A percentile compares a stretch with the other conserved stretches of the same genome.
Evolutionary conservation across 2,329 filamentous ascomycete species (phyloP).

Genomic region (Colletotrichum simmondsii): DNA sequence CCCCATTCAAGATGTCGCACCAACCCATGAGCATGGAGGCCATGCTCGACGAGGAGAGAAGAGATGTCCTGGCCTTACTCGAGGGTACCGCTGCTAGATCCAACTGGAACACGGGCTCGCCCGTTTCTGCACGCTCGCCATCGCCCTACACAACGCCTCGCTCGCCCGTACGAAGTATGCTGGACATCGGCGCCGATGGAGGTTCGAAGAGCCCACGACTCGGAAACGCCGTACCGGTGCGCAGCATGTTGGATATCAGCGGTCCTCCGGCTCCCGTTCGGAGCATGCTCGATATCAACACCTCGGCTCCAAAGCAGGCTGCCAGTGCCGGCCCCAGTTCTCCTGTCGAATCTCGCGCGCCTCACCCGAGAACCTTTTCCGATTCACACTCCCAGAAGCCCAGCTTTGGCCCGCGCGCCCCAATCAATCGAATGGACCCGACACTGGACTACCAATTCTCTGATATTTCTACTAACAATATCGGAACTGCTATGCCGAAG

Average conservation of each 20-base stretch:
- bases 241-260: constrained; percentile 74
- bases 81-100: constrained; percentile 57
- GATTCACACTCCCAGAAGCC: constrained; percentile 60
- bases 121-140: constrained; percentile 54
- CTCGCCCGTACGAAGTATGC: constrained; percentile 77
- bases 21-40: constrained; percentile 79
- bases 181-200: constrained; percentile 65
- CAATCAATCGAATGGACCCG: constrained; percentile 35
- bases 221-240: constrained; percentile 59
- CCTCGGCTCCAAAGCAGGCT: constrained; percentile 45
- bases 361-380: constrained; percentile 64
- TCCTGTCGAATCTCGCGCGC: constrained; percentile 52
- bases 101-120: constrained; percentile 42
- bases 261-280: constrained; percentile 54
- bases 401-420: constrained; percentile 54
- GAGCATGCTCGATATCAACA: constrained; percentile 64
- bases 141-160: constrained; percentile 68
- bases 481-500: constrained; percentile 62
- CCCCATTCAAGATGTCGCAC: constrained; percentile 42
- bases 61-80: constrained; percentile 76
- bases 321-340: constrained; percentile 57
- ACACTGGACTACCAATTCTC: constrained; percentile 71
- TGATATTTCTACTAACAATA: constrained; percentile 64
- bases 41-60: constrained; percentile 80
- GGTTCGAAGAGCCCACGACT: constrained; percentile 47